Evolutionary conservation across 2,329 filamentous ascomycete species (phyloP).

Genomic region (Pseudodiploospora longispora): DNA sequence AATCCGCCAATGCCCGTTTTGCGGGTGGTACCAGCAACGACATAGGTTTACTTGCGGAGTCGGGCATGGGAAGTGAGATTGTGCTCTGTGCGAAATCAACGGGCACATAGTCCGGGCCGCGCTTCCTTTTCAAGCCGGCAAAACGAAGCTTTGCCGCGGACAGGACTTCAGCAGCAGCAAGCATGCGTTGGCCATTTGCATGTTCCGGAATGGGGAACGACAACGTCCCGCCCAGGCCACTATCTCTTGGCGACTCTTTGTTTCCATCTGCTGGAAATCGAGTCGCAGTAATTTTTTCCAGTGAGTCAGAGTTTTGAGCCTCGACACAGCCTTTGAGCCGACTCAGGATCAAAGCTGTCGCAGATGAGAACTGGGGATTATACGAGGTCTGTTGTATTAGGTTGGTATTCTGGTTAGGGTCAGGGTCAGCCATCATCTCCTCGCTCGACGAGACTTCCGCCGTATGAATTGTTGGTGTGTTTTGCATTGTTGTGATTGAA

Average conservation of each 20-base stretch:
- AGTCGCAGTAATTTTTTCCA: no score
- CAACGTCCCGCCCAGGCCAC: constrained; percentile 2
- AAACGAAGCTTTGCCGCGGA: neutral
- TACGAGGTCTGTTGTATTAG: constrained; percentile 12
- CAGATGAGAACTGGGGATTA: constrained; percentile 21
- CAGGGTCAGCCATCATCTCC: no score
- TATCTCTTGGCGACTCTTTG: no score
- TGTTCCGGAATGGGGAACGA: constrained; percentile 3
- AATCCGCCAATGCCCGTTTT: no score
- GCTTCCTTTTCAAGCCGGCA: constrained; percentile 21
- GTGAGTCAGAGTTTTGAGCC: no score
- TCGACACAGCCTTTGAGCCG: constrained; percentile 13
- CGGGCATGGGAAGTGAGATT: constrained; percentile 18
- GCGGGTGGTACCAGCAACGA: neutral
- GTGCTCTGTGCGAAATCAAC: constrained; percentile 26
- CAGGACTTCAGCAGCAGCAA: neutral
- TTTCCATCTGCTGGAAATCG: no score
- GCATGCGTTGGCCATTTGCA: neutral
- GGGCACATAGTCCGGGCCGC: constrained; percentile 9
- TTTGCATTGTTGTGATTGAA: no score
- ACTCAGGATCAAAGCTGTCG: constrained; percentile 18
- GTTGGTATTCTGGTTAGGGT: no score
- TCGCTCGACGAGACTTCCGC: no score
- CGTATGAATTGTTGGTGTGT: no score
- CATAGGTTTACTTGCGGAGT: constrained; percentile 1